Conservation (phyloP, 1,284 basidiomycete genomes). For the Pisolithus thermaeus region DNA sequence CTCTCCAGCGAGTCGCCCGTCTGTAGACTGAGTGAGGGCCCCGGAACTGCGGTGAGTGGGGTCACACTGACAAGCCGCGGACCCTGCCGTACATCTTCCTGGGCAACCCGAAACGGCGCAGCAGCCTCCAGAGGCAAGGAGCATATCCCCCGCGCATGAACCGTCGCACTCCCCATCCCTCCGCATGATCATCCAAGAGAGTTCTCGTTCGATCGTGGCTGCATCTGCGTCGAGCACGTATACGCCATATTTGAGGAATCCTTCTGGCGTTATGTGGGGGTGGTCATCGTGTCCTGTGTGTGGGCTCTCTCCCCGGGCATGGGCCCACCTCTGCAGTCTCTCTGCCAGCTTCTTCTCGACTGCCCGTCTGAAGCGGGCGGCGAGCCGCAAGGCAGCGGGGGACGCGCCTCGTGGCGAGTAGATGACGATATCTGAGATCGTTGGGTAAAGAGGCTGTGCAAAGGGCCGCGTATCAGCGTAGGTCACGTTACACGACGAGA, state of each 20-base stretch:
- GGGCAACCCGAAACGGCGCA: not conserved
- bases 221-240: slow-evolving; percentile 48
- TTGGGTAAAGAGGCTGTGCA: slow-evolving; percentile 55
- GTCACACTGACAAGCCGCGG: not conserved
- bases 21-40: not conserved
- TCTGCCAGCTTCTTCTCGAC: slow-evolving; percentile 35
- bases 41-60: not conserved
- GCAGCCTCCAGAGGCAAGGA: not conserved
- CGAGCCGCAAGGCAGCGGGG: slow-evolving; percentile 35
- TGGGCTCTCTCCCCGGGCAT: not conserved
- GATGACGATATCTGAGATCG: slow-evolving; percentile 60
- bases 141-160: slow-evolving; percentile 8
- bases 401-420: slow-evolving; percentile 46
- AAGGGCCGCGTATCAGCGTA: not conserved
- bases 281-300: slow-evolving; percentile 15
- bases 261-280: slow-evolving; percentile 19
- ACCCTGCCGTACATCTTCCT: not conserved
- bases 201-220: slow-evolving; percentile 24
- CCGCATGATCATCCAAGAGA: slow-evolving; percentile 23
- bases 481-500: not conserved
- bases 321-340: slow-evolving; percentile 23
- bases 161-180: slow-evolving; percentile 24
- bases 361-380: slow-evolving; percentile 35
- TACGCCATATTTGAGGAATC: slow-evolving; percentile 54
- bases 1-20: not conserved